Evolutionary conservation across 352 stramenopile genomes (phyloP), one percentile per base, ranked within the genome.

Genomic region (Blastocystis hominis): DNA sequence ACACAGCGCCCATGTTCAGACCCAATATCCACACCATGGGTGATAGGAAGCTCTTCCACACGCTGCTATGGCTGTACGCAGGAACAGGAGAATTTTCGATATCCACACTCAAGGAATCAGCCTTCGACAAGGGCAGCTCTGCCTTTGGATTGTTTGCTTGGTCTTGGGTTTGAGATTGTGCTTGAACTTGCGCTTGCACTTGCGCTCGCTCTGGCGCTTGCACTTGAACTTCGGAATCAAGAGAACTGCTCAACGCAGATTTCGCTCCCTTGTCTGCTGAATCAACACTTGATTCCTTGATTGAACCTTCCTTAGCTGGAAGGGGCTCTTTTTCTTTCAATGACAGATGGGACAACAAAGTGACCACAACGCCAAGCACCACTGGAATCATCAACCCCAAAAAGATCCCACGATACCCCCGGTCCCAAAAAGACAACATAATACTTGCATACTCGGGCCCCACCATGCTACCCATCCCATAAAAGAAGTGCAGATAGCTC

Each of bases 401-500:
- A 42, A 78, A 87, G 66, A 64, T 64, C 9, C 77, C 77, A 13
- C 55, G 47, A 77, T 87, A 87, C 2, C 62, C 62, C 9, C 20
- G 17, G 3, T 87, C 20, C 17, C 77, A 50, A 7, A 77, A 9
- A 13, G n/a, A 30, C 20, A 68, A 59, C 9, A 75, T 56, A 20
- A n/a, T 42, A 42, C 66, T 75, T 44, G 77, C 59, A 30, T 87
- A 87, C 1, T 46, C 9, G n/a, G 77, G 77, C 2, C 77, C 77
- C 3, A 87, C 0, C 15, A 42, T 53, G 44, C 77, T 55, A 30
- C 77, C 77, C 34, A 77, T 17, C 1, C 77, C 77, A 44, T 87
- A 87, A 34, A 87, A 87, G 61, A 87, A 87, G 55, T 87, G 77
- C 13, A 87, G 47, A 59, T 55, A 78, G 53, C 70, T 75, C 77